A percentile compares a stretch with the other conserved stretches of the same genome.
phyloP scores from a whole-genome alignment of 2,329 filamentous ascomycete species.

The Trichoderma harzianum region DNA sequence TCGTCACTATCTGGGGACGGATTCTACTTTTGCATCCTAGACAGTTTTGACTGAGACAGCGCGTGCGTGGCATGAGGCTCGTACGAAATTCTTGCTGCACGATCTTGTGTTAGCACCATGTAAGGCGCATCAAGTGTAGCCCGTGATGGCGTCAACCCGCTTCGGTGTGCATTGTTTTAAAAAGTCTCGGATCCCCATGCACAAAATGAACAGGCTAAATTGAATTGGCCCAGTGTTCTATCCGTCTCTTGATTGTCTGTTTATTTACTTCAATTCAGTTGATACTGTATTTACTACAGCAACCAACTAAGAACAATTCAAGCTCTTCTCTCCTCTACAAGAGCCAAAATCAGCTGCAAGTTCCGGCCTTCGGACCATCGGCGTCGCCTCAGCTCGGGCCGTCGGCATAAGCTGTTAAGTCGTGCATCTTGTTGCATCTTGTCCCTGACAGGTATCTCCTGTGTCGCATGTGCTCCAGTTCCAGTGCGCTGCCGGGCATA shows the following conservation, averaged over 20 bases:
- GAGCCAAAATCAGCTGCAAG: neutral
- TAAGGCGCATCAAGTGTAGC: neutral
- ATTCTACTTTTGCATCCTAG: conserved; percentile 1
- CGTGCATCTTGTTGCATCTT: neutral
- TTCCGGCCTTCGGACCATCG: neutral
- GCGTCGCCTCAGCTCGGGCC: neutral
- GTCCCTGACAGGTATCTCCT: neutral
- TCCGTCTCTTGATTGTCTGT: neutral
- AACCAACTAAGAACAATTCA: neutral
- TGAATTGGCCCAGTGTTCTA: neutral
- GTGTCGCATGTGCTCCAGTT: neutral
- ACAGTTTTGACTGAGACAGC: neutral
- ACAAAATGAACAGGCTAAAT: neutral
- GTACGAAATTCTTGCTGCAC: neutral
- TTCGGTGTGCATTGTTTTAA: neutral
- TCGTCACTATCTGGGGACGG: neutral
- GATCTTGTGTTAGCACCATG: neutral
- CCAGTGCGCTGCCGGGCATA: neutral
- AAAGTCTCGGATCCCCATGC: neutral
- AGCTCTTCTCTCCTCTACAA: neutral
- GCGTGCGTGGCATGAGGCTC: neutral
- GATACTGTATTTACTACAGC: neutral
- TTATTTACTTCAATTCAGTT: neutral
- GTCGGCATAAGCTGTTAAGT: neutral
- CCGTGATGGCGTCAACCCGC: neutral